Evolutionary conservation across 108 stramenopile genomes (phyloP).

Genomic region (Epithemia pelagica): DNA sequence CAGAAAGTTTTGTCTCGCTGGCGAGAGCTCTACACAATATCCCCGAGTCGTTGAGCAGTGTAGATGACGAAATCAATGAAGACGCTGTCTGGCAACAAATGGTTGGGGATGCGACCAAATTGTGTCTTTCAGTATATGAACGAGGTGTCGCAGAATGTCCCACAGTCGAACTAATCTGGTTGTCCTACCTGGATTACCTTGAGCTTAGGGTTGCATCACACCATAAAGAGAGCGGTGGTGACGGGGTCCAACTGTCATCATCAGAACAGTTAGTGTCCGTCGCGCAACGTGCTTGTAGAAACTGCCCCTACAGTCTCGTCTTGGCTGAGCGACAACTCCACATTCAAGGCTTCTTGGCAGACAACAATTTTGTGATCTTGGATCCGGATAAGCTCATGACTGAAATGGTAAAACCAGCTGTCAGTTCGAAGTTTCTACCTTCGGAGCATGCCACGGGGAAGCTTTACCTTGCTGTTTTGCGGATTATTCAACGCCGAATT

Average conservation of each 20-base stretch:
- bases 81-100: constrained; percentile 7
- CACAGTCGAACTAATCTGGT: constrained; percentile 74
- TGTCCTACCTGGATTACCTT: constrained; percentile 34
- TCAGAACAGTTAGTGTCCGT: constrained; percentile 24
- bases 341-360: constrained; percentile 22
- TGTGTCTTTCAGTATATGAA: constrained; percentile 50
- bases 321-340: constrained; percentile 42
- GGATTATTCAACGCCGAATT: constrained; percentile 31
- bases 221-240: constrained; percentile 17
- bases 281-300: constrained; percentile 63
- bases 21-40: constrained; percentile 16
- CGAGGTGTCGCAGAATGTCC: constrained; percentile 81
- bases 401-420: constrained; percentile 43
- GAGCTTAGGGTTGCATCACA: constrained; percentile 1
- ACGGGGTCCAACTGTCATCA: neutral
- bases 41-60: constrained; percentile 16
- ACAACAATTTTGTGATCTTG: constrained; percentile 29
- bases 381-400: constrained; percentile 63
- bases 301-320: constrained; percentile 70
- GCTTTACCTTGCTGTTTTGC: constrained; percentile 27
- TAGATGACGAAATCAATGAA: constrained; percentile 8
- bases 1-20: constrained; percentile 53
- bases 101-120: neutral
- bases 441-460: constrained; percentile 13
- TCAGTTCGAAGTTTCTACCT: constrained; percentile 55